phyloP scores from a whole-genome alignment of 768 basidiomycete genomes.

The Tephrocybe rancida region DNA sequence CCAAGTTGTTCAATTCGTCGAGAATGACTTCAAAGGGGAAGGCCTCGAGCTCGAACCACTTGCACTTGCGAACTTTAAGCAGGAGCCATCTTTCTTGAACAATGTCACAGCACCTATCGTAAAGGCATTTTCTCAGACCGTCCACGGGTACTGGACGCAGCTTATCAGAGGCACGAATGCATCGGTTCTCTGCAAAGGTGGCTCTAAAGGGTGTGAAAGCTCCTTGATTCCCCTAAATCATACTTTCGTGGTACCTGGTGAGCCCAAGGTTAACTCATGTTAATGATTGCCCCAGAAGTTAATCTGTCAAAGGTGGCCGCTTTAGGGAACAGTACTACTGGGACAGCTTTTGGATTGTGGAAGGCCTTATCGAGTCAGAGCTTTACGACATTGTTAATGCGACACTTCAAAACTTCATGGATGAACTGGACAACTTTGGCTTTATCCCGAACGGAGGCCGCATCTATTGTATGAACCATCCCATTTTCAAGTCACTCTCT shows the following conservation, averaged over 20 bases:
- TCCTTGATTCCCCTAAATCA: slow-evolving; percentile 89
- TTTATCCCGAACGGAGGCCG: slow-evolving; percentile 96
- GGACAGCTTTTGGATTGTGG: slow-evolving; percentile 83
- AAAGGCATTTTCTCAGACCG: slow-evolving; percentile 73
- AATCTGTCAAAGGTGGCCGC: slow-evolving; percentile 48
- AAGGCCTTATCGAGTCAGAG: slow-evolving; percentile 83
- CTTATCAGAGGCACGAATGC: slow-evolving; percentile 77
- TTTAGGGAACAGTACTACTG: slow-evolving; percentile 84
- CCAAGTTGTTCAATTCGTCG: slow-evolving; percentile 66
- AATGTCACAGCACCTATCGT: slow-evolving; percentile 68
- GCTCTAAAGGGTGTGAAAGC: slow-evolving; percentile 69
- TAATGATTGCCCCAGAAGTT: neutral
- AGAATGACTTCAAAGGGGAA: slow-evolving; percentile 80
- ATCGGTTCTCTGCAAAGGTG: slow-evolving; percentile 59
- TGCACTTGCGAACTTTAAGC: slow-evolving; percentile 60
- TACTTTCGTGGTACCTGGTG: slow-evolving; percentile 89
- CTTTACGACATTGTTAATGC: slow-evolving; percentile 72
- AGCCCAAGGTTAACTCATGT: slow-evolving; percentile 23
- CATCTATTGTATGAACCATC: slow-evolving; percentile 68
- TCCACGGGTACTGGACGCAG: slow-evolving; percentile 84
- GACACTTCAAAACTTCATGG: slow-evolving; percentile 94
- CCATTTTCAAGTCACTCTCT: neutral
- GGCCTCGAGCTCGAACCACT: slow-evolving; percentile 79
- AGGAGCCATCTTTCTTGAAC: slow-evolving; percentile 65
- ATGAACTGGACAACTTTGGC: slow-evolving; percentile 79